Conservation (phyloP, 148 eudicot genomes). For the Rhododendron williamsianum region DNA sequence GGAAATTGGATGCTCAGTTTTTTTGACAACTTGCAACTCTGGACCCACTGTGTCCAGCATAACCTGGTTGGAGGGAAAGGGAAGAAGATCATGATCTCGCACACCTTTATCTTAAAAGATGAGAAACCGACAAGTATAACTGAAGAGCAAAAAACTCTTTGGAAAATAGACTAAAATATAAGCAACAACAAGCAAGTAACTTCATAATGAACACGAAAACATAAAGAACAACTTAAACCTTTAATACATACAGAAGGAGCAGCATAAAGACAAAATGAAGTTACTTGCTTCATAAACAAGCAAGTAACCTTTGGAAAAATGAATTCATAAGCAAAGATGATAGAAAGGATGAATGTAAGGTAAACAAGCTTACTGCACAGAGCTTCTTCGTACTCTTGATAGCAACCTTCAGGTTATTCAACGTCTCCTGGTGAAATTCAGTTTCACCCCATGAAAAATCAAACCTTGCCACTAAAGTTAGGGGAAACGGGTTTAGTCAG, state of each 20-base stretch:
- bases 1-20: slow-evolving; percentile 41
- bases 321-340: background rate
- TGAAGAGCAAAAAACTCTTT: background rate
- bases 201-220: background rate
- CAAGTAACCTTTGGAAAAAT: background rate
- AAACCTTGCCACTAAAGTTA: slow-evolving; percentile 34
- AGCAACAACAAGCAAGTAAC: background rate
- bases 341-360: slow-evolving; percentile 6
- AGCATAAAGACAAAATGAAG: background rate
- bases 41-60: slow-evolving; percentile 73
- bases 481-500: background rate
- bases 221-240: background rate
- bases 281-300: background rate
- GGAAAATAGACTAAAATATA: background rate
- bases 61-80: slow-evolving; percentile 31
- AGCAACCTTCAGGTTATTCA: slow-evolving; percentile 36
- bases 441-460: slow-evolving; percentile 42
- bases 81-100: background rate
- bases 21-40: slow-evolving; percentile 62
- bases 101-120: background rate
- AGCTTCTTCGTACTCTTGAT: slow-evolving; percentile 43
- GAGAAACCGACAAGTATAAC: background rate
- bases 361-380: slow-evolving; percentile 35
- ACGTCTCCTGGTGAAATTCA: slow-evolving; percentile 34
- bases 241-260: background rate